A percentile compares a stretch with the other conserved stretches of the same genome.
These are phyloP conservation scores for Annona squamosa DNA, from an alignment of 164 flowering plant genomes.

Conservation along the genomic window DNA sequence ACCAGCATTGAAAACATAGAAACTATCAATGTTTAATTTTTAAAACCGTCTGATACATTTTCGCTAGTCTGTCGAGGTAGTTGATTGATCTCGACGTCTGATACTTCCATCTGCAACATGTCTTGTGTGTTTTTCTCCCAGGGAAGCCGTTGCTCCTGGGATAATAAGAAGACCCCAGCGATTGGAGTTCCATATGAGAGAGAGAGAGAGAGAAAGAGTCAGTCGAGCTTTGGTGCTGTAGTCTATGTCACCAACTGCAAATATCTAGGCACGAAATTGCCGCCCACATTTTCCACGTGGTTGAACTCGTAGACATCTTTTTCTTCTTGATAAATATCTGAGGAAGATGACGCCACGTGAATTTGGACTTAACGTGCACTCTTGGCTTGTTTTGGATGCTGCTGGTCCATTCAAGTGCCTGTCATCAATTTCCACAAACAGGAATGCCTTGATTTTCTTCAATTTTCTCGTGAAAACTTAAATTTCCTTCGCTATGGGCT, in stretches of 20 bases:
- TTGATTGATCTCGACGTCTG: conserved; percentile 2
- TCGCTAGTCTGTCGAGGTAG: conserved; percentile 10
- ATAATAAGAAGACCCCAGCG: conserved; percentile 1
- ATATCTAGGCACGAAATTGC: background rate
- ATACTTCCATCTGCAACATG: conserved; percentile 8
- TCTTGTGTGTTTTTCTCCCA: conserved; percentile 2
- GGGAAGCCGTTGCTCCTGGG: conserved; percentile 1
- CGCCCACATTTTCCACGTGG: background rate
- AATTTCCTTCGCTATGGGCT: too few species aligned
- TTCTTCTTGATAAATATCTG: background rate
- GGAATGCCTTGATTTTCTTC: too few species aligned
- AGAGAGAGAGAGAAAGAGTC: background rate
- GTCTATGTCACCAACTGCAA: background rate
- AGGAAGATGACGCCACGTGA: background rate
- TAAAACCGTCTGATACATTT: conserved; percentile 19
- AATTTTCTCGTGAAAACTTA: too few species aligned
- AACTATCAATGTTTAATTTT: background rate
- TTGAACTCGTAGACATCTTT: background rate
- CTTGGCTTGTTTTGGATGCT: background rate
- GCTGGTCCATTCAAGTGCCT: background rate
- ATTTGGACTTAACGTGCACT: background rate
- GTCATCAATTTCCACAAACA: too few species aligned
- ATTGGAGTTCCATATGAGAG: conserved; percentile 16
- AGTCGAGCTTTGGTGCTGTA: background rate
- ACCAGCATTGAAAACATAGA: background rate